phyloP scores from a whole-genome alignment of 1,139 yeast species.

The Debaryomyces robertsiae region DNA sequence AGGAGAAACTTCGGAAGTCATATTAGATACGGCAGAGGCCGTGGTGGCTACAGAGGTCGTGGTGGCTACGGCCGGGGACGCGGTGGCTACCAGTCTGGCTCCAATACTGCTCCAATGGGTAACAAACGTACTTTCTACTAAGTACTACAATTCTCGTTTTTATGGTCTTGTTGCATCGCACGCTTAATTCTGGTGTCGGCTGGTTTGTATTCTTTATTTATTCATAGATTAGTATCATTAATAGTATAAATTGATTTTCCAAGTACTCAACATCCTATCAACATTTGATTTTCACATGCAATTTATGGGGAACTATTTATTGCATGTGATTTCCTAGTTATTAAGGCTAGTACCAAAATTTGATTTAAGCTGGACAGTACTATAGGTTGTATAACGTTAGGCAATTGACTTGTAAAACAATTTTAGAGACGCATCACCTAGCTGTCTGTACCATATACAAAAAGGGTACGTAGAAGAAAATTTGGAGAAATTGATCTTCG shows the following conservation, averaged over 20 bases:
- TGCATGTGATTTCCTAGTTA: slow-evolving; percentile 10
- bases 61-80: slow-evolving; percentile 33
- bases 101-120: slow-evolving; percentile 35
- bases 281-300: slow-evolving; percentile 12
- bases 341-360: slow-evolving; percentile 3
- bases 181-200: background rate
- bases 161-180: too few relatives aligned
- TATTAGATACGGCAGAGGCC: slow-evolving; percentile 62
- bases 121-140: slow-evolving; percentile 32
- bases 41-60: slow-evolving; percentile 55
- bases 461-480: background rate
- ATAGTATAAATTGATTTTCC: slow-evolving; percentile 6
- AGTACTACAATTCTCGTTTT: background rate
- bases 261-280: background rate
- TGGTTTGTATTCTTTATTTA: slow-evolving; percentile 3
- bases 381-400: background rate
- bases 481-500: background rate
- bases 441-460: too few relatives aligned
- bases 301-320: background rate
- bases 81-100: slow-evolving; percentile 29
- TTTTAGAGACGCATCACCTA: too few relatives aligned
- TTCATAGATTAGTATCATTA: slow-evolving; percentile 6
- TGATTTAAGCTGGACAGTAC: background rate
- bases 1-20: slow-evolving; percentile 56
- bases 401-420: background rate